Evolutionary conservation across 495 filamentous ascomycete species (phyloP).

Genomic region (Rostrohypoxylon terebratum): DNA sequence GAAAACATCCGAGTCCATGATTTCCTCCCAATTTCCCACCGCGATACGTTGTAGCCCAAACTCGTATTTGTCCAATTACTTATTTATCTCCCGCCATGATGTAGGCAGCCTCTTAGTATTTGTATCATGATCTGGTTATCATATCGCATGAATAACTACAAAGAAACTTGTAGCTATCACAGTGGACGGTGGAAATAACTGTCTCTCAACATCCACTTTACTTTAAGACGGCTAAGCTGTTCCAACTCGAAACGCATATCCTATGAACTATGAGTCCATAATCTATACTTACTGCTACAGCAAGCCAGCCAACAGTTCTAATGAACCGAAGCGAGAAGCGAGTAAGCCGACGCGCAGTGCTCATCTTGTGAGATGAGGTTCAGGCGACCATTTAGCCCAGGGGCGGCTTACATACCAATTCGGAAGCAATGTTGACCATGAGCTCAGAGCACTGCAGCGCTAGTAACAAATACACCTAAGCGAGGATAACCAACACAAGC

Average conservation of each 20-base stretch:
- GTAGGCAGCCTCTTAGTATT: background rate
- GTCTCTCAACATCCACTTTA: background rate
- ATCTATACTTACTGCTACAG: background rate
- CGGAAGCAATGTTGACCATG: background rate
- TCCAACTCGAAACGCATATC: background rate
- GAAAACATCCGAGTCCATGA: background rate
- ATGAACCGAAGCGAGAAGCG: background rate
- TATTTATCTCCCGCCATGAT: no score
- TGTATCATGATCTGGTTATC: background rate
- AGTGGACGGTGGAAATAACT: background rate
- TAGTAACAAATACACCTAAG: background rate
- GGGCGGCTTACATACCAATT: background rate
- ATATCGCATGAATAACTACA: background rate
- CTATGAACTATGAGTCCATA: background rate
- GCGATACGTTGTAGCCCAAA: background rate
- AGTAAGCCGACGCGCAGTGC: background rate
- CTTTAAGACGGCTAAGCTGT: background rate
- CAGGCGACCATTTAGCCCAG: conserved; percentile 1
- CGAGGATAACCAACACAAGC: background rate
- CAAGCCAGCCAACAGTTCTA: background rate
- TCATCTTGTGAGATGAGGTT: background rate
- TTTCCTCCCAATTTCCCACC: background rate
- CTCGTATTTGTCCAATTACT: background rate
- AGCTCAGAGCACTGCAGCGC: background rate
- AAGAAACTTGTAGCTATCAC: no score